A percentile compares a stretch with the other conserved stretches of the same genome.
These are phyloP conservation scores for Theobroma grandiflorum DNA, from an alignment of 441 rosid genomes.

Conservation along the genomic window DNA sequence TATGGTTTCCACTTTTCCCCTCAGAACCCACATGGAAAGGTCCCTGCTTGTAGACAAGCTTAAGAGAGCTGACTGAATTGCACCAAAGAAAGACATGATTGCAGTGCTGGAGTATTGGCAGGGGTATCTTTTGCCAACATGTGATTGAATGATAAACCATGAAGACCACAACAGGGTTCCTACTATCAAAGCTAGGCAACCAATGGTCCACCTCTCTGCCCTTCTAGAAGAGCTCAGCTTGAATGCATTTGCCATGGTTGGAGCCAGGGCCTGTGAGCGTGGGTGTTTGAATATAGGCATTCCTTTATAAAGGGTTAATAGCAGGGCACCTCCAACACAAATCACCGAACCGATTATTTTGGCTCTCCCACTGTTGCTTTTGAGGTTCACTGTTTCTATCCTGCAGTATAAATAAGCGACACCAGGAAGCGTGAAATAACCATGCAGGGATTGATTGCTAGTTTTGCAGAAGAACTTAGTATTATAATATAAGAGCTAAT, in stretches of 20 bases:
- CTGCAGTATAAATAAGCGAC: conserved; percentile 40
- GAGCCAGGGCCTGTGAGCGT: conserved; percentile 21
- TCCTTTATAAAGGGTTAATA: conserved; percentile 62
- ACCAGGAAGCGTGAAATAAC: conserved; percentile 16
- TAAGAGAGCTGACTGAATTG: conserved; percentile 60
- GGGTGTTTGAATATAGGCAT: conserved; percentile 41
- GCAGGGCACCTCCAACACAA: conserved; percentile 57
- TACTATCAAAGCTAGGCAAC: conserved; percentile 51
- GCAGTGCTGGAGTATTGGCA: conserved; percentile 68
- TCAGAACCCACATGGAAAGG: conserved; percentile 53
- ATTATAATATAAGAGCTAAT: background rate
- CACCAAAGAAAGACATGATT: conserved; percentile 60
- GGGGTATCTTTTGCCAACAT: conserved; percentile 55
- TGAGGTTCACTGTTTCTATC: conserved; percentile 51
- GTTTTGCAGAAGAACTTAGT: background rate
- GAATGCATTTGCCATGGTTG: conserved; percentile 18
- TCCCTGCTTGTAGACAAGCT: conserved; percentile 44
- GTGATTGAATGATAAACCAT: conserved; percentile 67
- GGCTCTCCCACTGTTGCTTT: conserved; percentile 53
- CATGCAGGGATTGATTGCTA: background rate
- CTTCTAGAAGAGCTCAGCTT: conserved; percentile 31
- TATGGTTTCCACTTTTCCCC: conserved; percentile 53
- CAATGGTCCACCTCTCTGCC: conserved; percentile 52
- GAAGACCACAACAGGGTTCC: conserved; percentile 64
- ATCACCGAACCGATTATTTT: conserved; percentile 61